Evolutionary conservation across 108 stramenopile species (phyloP).

Genomic region (Discostella pseudostelligera): DNA sequence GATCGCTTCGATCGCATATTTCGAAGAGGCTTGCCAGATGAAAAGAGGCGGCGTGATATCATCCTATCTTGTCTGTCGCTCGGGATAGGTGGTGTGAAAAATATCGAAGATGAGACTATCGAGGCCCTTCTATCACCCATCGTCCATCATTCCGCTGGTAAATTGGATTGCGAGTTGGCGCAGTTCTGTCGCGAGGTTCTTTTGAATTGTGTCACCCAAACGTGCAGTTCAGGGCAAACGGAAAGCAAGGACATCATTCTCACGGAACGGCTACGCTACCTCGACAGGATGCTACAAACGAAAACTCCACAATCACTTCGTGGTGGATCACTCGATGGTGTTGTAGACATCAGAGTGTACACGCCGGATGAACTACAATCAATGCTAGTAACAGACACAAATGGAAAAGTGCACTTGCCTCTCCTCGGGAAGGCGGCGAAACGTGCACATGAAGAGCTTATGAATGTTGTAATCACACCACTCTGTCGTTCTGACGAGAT

Average conservation of each 20-base stretch:
- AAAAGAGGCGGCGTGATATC: conserved; percentile 48
- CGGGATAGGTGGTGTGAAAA: background rate
- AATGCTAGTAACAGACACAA: conserved; percentile 5
- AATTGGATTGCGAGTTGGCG: conserved; percentile 60
- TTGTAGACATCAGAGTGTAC: conserved; percentile 72
- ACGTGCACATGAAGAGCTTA: conserved; percentile 59
- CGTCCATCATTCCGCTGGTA: conserved; percentile 53
- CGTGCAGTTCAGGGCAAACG: background rate
- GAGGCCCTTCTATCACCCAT: conserved; percentile 35
- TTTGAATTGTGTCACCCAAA: conserved; percentile 10
- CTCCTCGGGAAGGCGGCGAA: conserved; percentile 54
- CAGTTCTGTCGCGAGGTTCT: conserved; percentile 63
- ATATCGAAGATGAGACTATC: conserved; percentile 7
- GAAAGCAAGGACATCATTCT: conserved; percentile 13
- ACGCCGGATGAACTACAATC: conserved; percentile 54
- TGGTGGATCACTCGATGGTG: conserved; percentile 55
- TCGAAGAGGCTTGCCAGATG: conserved; percentile 39
- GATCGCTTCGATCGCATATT: conserved; percentile 62
- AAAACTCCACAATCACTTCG: conserved; percentile 61
- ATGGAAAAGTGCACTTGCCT: conserved; percentile 42
- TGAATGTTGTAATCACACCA: conserved; percentile 71
- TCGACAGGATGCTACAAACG: conserved; percentile 50
- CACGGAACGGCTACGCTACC: conserved; percentile 24
- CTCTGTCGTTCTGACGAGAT: conserved; percentile 65
- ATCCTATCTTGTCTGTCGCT: conserved; percentile 42